These are phyloP conservation scores for Naganishia friedmannii DNA, from an alignment of 768 basidiomycete species.

Conservation along the genomic window DNA sequence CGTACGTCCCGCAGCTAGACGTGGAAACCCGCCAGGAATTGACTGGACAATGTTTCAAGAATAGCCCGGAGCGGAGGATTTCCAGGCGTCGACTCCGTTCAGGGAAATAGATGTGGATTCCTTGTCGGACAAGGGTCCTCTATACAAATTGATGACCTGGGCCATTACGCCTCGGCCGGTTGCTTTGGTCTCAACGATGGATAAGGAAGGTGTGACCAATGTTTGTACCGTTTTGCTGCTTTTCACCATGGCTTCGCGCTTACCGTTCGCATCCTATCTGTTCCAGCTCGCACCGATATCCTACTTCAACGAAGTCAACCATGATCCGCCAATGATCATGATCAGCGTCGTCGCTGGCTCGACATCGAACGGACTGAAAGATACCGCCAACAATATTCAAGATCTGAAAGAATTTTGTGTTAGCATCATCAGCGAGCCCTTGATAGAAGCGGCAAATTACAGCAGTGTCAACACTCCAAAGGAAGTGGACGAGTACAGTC, in stretches of 20 bases:
- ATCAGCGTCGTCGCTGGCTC: constrained; percentile 58
- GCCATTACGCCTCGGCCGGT: constrained; percentile 67
- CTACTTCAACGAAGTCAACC: constrained; percentile 65
- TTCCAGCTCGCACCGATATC: constrained; percentile 49
- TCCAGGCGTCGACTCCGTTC: constrained; percentile 22
- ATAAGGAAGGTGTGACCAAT: constrained; percentile 59
- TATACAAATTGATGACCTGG: constrained; percentile 61
- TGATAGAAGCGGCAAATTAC: constrained; percentile 54
- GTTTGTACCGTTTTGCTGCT: constrained; percentile 47
- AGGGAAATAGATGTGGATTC: constrained; percentile 26
- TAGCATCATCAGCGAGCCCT: constrained; percentile 66
- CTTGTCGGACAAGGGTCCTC: constrained; percentile 11
- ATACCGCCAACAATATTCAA: constrained; percentile 66
- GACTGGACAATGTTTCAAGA: not conserved
- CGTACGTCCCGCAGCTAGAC: not conserved
- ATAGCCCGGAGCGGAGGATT: constrained; percentile 24
- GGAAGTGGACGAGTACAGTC: constrained; percentile 51
- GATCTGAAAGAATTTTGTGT: constrained; percentile 67
- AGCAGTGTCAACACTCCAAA: constrained; percentile 50
- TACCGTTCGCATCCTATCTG: not conserved
- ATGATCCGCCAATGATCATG: constrained; percentile 66
- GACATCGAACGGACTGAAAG: constrained; percentile 46
- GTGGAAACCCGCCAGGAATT: not conserved
- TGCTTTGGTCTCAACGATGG: constrained; percentile 65
- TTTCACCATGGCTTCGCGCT: not conserved